Base-by-base conservation (phyloP, 768 basidiomycete species). In the Lyophyllum shimeji region DNA sequence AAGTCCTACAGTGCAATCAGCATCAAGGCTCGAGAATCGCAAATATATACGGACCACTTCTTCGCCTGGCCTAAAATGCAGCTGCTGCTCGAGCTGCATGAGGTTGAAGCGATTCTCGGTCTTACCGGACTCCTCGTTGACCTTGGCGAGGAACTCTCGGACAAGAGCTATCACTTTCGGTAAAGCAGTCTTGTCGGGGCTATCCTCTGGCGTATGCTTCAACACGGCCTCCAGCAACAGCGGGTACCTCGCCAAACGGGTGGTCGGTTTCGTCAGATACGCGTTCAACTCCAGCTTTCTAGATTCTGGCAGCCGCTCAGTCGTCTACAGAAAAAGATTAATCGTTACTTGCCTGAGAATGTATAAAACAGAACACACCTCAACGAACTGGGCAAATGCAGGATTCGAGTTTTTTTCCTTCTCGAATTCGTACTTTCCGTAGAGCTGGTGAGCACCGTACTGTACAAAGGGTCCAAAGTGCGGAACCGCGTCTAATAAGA, bases 371-470 rank as follows among this genome's bases (percentile, higher is more conserved):
- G 12, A 37, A 78, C 84, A 50, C 62, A 93, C 95, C 80, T 98
- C 97, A 27, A 98, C 97, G 70, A 98, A 99, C 57, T 85, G 84
- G 50, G 93, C 89, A 74, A 99, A 99, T 12, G 86, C 90, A 5
- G 89, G 83, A 73, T 99, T 99, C 49, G 86, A 82, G 53, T 82
- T 86, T 78, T 98, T 98, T 80, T 98, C 97, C 80, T 93, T 96
- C 77, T 99, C 97, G 70, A 99, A 98, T 74, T 98, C 95, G 69
- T 93, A 98, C 72, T 98, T 99, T 12, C 97, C 97, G 67, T 96
- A 98, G 54, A 98, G 76, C 71, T 99, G 97, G 67, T 98, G 96
- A 8, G 94, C 87, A 43, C 96, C 97, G 65, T 98, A 99, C 31
- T 84, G 85, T 46, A 98, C 95, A 65, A 98, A 99, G 1, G 97